These are phyloP conservation scores for Naumovozyma baii DNA, from an alignment of 805 yeast species.

Conservation along the genomic window DNA sequence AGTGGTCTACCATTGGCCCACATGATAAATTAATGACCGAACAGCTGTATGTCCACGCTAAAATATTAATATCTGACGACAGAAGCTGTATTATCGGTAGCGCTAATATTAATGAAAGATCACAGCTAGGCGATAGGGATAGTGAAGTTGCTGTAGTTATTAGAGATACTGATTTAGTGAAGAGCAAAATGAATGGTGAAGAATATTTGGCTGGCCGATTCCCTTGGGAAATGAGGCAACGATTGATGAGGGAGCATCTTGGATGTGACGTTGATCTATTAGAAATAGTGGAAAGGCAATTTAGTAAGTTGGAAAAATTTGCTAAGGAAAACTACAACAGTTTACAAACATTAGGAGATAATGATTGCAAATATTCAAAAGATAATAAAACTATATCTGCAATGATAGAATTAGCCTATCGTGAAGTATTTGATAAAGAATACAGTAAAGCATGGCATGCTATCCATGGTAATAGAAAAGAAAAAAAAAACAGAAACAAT, in stretches of 20 bases:
- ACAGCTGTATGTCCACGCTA: constrained; percentile 89
- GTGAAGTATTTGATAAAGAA: constrained; percentile 46
- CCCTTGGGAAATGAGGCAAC: constrained; percentile 78
- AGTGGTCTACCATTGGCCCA: constrained; percentile 91
- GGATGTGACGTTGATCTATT: constrained; percentile 87
- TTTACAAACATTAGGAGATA: constrained; percentile 12
- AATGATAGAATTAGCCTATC: constrained; percentile 63
- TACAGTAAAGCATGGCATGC: constrained; percentile 37
- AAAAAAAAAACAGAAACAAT: constrained; percentile 18
- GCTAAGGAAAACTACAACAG: constrained; percentile 27
- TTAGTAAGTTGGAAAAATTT: constrained; percentile 34
- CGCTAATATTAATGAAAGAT: constrained; percentile 93
- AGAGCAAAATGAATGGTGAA: constrained; percentile 66
- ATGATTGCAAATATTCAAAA: constrained; percentile 1
- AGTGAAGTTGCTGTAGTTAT: constrained; percentile 88
- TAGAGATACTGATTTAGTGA: constrained; percentile 67
- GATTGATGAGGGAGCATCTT: constrained; percentile 92
- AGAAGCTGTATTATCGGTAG: constrained; percentile 90
- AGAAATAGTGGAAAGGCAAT: constrained; percentile 71
- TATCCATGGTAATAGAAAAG: constrained; percentile 14
- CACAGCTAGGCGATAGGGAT: constrained; percentile 89
- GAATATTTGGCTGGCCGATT: constrained; percentile 77
- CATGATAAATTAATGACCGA: constrained; percentile 69
- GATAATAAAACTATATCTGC: constrained; percentile 40
- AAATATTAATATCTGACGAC: constrained; percentile 86